Evolutionary conservation across 768 basidiomycete species (phyloP).

Genomic region (Termitomyces sp.): DNA sequence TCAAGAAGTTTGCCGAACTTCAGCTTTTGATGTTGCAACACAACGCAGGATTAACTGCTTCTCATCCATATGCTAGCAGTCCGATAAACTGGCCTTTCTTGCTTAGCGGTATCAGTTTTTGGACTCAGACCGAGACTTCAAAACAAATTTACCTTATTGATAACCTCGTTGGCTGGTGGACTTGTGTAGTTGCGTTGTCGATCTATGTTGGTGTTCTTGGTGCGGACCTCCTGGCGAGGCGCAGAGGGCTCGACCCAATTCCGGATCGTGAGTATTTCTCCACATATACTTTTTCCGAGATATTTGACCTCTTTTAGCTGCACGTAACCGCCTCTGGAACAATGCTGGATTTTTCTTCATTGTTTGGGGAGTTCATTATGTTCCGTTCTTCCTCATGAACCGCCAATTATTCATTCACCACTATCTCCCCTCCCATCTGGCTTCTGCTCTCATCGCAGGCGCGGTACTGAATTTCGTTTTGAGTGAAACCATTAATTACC

Average conservation of each 20-base stretch:
- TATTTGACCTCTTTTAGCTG: conserved; percentile 40
- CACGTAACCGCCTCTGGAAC: conserved; percentile 92
- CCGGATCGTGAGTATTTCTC: conserved; percentile 64
- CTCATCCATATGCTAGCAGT: conserved; percentile 93
- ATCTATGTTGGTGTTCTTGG: conserved; percentile 87
- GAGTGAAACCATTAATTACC: conserved; percentile 88
- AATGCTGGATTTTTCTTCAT: conserved; percentile 93
- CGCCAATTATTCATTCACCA: conserved; percentile 97
- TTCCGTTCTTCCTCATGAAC: conserved; percentile 97
- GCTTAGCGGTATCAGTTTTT: conserved; percentile 94
- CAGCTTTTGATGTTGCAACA: conserved; percentile 97
- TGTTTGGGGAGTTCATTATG: conserved; percentile 93
- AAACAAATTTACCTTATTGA: conserved; percentile 97
- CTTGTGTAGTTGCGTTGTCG: conserved; percentile 77
- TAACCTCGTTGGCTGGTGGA: conserved; percentile 94
- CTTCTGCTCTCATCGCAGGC: conserved; percentile 88
- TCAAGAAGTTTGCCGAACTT: conserved; percentile 90
- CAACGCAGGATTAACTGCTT: conserved; percentile 97
- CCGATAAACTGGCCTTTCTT: conserved; percentile 99
- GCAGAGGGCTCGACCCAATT: conserved; percentile 80
- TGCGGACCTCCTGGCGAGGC: conserved; percentile 84
- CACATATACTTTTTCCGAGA: not conserved
- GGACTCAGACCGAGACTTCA: conserved; percentile 81
- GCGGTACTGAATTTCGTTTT: conserved; percentile 86
- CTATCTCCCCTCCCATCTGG: conserved; percentile 94